These are phyloP conservation scores for Porpolomopsis calyptriformis DNA, from an alignment of 768 basidiomycete genomes.

Conservation along the genomic window DNA sequence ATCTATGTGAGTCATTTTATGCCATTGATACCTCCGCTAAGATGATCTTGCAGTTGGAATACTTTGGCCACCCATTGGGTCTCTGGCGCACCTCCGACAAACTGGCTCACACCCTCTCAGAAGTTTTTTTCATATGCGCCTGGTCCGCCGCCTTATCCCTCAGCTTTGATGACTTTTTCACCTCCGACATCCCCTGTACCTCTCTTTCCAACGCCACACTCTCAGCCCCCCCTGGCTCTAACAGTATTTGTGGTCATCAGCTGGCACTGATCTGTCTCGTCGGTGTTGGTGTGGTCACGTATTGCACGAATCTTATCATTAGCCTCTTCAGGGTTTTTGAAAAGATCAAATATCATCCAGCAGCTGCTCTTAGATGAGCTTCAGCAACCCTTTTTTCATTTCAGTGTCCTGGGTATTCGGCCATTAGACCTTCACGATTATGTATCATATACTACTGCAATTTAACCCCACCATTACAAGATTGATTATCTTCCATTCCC, in stretches of 20 bases:
- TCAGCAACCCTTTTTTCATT: no score
- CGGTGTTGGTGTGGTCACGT: constrained; percentile 64
- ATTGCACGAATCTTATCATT: constrained; percentile 78
- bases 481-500: no score
- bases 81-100: constrained; percentile 85
- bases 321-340: constrained; percentile 81
- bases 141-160: constrained; percentile 87
- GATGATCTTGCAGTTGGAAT: constrained; percentile 56
- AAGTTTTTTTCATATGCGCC: constrained; percentile 86
- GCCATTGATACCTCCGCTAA: constrained; percentile 1
- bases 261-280: constrained; percentile 70
- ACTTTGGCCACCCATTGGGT: constrained; percentile 87
- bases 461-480: no score
- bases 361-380: constrained; percentile 16
- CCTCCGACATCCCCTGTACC: constrained; percentile 71
- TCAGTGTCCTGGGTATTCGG: no score
- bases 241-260: constrained; percentile 63
- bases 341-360: constrained; percentile 69
- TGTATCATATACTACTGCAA: no score
- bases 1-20: constrained; percentile 55
- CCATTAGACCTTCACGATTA: no score
- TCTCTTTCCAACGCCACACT: constrained; percentile 43
- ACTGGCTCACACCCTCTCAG: constrained; percentile 75
- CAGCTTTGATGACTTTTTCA: constrained; percentile 87
- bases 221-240: constrained; percentile 38